These are phyloP conservation scores for Aspergillus calidoustus DNA, from an alignment of 2,329 filamentous ascomycete species.

Conservation along the genomic window DNA sequence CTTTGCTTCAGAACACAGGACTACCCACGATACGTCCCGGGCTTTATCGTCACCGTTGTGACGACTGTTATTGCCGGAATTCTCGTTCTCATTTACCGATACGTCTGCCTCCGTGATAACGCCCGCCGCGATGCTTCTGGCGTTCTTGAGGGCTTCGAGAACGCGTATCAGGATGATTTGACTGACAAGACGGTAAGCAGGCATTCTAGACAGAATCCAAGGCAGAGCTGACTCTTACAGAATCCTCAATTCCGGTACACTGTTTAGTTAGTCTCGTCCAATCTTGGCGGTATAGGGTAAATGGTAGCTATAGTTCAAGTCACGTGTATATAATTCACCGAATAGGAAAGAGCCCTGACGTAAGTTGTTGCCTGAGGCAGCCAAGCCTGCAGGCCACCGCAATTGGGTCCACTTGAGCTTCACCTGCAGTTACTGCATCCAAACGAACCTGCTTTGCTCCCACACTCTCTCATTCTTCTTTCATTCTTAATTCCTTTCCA, in stretches of 20 bases:
- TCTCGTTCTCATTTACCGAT: constrained; percentile 51
- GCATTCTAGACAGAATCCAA: too few relatives aligned
- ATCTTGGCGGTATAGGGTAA: not conserved
- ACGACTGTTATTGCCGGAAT: constrained; percentile 39
- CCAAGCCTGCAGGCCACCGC: not conserved
- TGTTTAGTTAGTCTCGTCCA: not conserved
- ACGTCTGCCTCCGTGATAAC: constrained; percentile 52
- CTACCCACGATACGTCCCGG: constrained; percentile 46
- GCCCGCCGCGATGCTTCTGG: constrained; percentile 45
- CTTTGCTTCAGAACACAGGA: constrained; percentile 48
- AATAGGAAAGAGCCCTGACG: not conserved
- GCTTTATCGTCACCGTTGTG: constrained; percentile 46
- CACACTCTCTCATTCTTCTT: constrained; percentile 8
- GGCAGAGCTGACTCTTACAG: not conserved
- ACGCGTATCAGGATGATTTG: constrained; percentile 59
- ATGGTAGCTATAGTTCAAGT: not conserved
- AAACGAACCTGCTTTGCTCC: constrained; percentile 9
- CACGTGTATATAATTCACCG: not conserved
- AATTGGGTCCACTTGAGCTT: constrained; percentile 4
- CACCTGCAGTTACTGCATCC: not conserved
- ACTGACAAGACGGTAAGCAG: constrained; percentile 47
- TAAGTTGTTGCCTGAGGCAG: constrained; percentile 4
- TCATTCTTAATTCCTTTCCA: constrained; percentile 5
- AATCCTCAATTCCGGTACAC: constrained; percentile 22
- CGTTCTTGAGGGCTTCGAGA: constrained; percentile 54